A percentile compares a stretch with the other conserved stretches of the same genome.
These are phyloP conservation scores for Cyberlindnera petersonii DNA, from an alignment of 805 yeast genomes.

Conservation along the genomic window DNA sequence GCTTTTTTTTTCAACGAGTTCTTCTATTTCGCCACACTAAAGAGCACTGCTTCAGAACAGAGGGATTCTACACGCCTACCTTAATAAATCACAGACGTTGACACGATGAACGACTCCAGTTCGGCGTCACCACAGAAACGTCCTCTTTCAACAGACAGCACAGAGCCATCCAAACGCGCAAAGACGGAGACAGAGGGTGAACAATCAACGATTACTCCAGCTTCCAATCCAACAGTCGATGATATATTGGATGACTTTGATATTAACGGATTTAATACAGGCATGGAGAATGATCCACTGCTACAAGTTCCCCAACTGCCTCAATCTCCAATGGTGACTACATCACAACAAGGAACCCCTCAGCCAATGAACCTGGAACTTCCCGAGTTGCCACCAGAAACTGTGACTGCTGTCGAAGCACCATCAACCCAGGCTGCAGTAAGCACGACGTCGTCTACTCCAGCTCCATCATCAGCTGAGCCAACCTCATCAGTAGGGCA, in stretches of 20 bases:
- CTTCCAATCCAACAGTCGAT: conserved; percentile 11
- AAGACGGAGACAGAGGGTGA: background rate
- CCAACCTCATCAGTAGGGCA: background rate
- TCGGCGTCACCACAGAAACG: conserved; percentile 18
- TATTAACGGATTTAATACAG: conserved; percentile 1
- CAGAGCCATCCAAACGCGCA: conserved; percentile 5
- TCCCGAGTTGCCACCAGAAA: conserved; percentile 2
- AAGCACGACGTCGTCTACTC: background rate
- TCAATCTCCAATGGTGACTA: background rate
- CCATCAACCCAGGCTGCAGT: background rate
- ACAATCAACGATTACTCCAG: background rate
- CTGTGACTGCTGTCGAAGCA: background rate
- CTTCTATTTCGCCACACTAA: no score
- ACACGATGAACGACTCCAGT: no score
- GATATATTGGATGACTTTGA: conserved; percentile 18
- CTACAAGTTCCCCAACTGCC: conserved; percentile 8
- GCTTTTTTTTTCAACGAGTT: no score
- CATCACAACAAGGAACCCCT: conserved; percentile 5
- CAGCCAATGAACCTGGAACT: conserved; percentile 5
- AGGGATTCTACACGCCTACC: no score
- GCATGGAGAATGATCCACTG: conserved; percentile 5
- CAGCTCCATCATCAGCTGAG: background rate
- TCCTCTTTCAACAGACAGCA: conserved; percentile 1
- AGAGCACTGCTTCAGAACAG: no score
- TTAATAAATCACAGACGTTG: no score